Base-by-base conservation (phyloP, 495 filamentous ascomycete species). In the Hypoxylon crocopeplum region DNA sequence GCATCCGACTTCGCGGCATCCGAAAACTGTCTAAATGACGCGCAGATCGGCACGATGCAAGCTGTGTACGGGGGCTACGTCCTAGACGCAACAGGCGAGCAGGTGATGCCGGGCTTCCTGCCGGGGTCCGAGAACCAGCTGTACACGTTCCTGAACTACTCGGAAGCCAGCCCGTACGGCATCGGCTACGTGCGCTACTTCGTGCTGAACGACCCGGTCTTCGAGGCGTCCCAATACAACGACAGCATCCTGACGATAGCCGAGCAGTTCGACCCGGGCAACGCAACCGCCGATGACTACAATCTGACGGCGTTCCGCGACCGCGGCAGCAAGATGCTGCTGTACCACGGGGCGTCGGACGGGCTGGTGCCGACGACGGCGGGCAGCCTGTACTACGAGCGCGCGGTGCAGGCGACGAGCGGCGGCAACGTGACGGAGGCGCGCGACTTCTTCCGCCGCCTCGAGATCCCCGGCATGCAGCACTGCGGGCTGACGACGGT, bases 321-420 rank as follows among this genome's bases (percentile, higher is more conserved):
- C 6, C 70, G 70, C 20, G 82, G 82, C 4, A 81, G 80, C 21
- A 86, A 85, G 67, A 69, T 85, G 19, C 45, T 85, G 47, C 66
- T 78, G 36, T 85, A 85, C 64, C 83, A 85, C 53, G 83, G 83
- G 0, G 48, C 71, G 5, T 60, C 75, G 1, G 84, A 87, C 60
- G 75, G 69, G 0, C 63, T 77, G 5, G 80, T 84, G 48, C 71
- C 80, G 0, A 64, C 73, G 2, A 68, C 69, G 1, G 73, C 73
- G 13, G 75, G 72, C 7, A 59, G 70, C 7, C 65, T 75, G 38
- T 83, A 74, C 52, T 80, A 82, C 65, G 67, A 79, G 7, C 62
- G 69, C n/a, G 76, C 80, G 1, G 58, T 75, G 7, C 24, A 64
- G 0, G 64, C 60, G 5, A 71, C 78, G 54, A 67, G 66, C 42